These are phyloP conservation scores for Pichia sp. DNA, from an alignment of 1,139 yeast genomes.

Conservation along the genomic window DNA sequence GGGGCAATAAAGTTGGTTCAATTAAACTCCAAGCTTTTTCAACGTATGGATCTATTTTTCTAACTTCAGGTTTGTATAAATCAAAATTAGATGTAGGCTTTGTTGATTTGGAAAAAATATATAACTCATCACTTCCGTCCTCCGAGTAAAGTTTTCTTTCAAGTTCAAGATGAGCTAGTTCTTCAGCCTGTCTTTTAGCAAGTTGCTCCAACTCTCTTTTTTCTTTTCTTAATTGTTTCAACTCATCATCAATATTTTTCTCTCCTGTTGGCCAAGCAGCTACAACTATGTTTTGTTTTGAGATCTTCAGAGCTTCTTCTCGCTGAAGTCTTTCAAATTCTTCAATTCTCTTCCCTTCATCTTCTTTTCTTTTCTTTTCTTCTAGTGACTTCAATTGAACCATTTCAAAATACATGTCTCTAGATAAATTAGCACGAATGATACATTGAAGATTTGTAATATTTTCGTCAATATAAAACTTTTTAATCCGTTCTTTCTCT, in stretches of 20 bases:
- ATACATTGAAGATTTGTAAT: conserved; percentile 58
- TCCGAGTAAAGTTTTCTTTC: background rate
- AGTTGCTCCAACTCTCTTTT: background rate
- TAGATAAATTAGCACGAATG: background rate
- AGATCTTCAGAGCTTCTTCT: background rate
- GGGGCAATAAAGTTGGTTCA: background rate
- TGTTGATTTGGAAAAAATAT: background rate
- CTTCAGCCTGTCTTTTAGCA: background rate
- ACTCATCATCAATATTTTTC: background rate
- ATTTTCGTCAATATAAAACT: conserved; percentile 34
- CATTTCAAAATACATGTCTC: background rate
- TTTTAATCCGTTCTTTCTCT: conserved; percentile 38
- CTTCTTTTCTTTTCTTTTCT: conserved; percentile 41
- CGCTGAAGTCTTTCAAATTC: conserved; percentile 66
- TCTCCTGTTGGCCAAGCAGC: background rate
- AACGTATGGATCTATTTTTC: background rate
- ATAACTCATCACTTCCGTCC: background rate
- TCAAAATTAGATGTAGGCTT: background rate
- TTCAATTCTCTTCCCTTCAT: conserved; percentile 67
- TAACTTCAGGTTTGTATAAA: background rate
- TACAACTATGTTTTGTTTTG: too few relatives aligned
- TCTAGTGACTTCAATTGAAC: background rate
- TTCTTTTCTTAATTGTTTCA: background rate
- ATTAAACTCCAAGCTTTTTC: background rate
- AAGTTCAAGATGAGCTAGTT: background rate